These are phyloP conservation scores for Pseudocercospora vitis DNA, from an alignment of 2,329 filamentous ascomycete genomes.

Conservation along the genomic window DNA sequence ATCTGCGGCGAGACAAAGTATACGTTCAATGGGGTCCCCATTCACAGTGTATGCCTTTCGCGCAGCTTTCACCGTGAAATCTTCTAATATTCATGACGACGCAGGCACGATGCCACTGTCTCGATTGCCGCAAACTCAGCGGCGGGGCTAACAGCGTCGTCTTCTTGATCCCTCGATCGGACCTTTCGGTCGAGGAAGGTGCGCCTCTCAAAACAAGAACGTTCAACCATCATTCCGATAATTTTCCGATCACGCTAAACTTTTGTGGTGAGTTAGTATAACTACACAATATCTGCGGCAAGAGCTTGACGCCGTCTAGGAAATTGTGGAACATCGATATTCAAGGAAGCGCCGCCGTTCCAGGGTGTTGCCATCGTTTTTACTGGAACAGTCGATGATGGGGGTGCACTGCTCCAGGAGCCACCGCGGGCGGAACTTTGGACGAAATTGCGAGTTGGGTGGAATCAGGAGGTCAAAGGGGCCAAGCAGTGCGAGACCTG, in stretches of 20 bases:
- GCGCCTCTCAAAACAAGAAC: background rate
- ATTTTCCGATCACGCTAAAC: background rate
- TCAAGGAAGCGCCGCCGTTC: background rate
- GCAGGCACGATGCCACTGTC: background rate
- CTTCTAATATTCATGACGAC: background rate
- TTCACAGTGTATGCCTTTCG: background rate
- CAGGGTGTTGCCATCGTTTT: background rate
- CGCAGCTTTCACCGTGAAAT: background rate
- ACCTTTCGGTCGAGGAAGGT: background rate
- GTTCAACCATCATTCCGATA: background rate
- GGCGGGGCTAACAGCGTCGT: background rate
- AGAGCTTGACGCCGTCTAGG: background rate
- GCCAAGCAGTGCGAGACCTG: background rate
- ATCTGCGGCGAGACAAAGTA: background rate
- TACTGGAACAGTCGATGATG: background rate
- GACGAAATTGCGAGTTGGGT: background rate
- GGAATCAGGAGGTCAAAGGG: background rate
- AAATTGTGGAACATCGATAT: background rate
- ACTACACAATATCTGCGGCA: too few species aligned
- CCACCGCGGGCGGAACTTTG: background rate
- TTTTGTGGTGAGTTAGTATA: background rate
- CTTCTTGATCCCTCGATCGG: background rate
- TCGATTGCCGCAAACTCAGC: background rate
- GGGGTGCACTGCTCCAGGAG: background rate
- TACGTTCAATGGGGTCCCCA: background rate